Base-by-base conservation (phyloP, 192 early-diverging fungal species). In the Lobosporangium transversale region DNA sequence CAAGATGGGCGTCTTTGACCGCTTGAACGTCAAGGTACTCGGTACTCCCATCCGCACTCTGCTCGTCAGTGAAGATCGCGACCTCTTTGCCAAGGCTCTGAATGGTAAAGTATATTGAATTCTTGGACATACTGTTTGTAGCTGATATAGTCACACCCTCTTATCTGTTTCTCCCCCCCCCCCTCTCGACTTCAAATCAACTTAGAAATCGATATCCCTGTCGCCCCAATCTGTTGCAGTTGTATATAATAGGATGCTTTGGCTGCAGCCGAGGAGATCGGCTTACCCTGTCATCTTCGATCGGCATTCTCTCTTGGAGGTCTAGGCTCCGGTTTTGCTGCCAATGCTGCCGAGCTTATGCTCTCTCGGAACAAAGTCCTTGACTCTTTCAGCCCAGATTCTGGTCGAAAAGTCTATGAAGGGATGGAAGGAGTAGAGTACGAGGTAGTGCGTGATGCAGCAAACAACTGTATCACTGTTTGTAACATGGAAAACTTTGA, bases 401-500 rank as follows among this genome's bases (percentile, higher is more conserved):
- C 87, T 99, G 40, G 92, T 99, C 45, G 96, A 99, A 76, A 85
- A 87, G 62, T 94, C 92, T 14, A 97, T 99, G 95, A 96, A 96
- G 79, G 97, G 97, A 27, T 99, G 97, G 96, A 99, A 99, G 80
- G 97, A 99, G 88, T 99, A 52, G 97, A 99, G 84, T 99, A 99
- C 79, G 97, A 99, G 78, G 96, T 99, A 33, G 95, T 99, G 27
- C 92, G 97, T 65, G 97, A 99, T 81, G 89, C 94, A 50, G 87
- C 90, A 51, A 89, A 99, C 82, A 99, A 99, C 85, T 99, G 97
- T 81, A 95, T 99, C 57, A 98, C 97, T 27, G 96, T 99, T 40
- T 99, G 97, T 82, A 99, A 99, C 87, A 99, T 98, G 96, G 96
- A 99, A 81, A 99, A 99, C 90, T 98, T 99, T 87, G 97, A 99